These are phyloP conservation scores for Rhodotorula sp. DNA, from an alignment of 1,284 basidiomycete genomes.

Conservation along the genomic window DNA sequence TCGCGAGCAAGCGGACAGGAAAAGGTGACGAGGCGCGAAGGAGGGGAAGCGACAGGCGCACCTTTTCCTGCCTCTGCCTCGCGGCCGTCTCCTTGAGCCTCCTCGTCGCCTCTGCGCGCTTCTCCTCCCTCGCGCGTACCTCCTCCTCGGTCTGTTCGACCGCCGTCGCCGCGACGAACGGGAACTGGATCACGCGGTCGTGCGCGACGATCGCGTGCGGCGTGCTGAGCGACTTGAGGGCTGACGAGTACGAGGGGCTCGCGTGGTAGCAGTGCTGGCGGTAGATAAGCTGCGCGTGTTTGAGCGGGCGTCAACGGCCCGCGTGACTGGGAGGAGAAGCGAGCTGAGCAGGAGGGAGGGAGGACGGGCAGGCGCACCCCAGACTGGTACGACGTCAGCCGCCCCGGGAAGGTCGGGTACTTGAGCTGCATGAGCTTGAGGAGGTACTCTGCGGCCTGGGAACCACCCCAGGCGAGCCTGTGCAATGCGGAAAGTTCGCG, in stretches of 20 bases:
- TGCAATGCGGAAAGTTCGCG: neutral
- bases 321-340: slow-evolving; percentile 48
- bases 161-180: slow-evolving; percentile 57
- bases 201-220: slow-evolving; percentile 65
- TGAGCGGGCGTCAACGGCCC: neutral
- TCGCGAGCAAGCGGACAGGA: too few species aligned
- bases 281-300: slow-evolving; percentile 71
- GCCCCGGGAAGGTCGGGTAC: slow-evolving; percentile 79
- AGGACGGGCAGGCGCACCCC: slow-evolving; percentile 51
- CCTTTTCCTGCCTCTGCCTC: slow-evolving; percentile 78
- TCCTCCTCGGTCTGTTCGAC: slow-evolving; percentile 92
- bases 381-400: slow-evolving; percentile 59
- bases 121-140: slow-evolving; percentile 71
- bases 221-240: slow-evolving; percentile 64
- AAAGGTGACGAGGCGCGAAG: too few species aligned
- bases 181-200: slow-evolving; percentile 81
- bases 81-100: slow-evolving; percentile 92
- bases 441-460: slow-evolving; percentile 86
- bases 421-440: slow-evolving; percentile 92
- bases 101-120: slow-evolving; percentile 77
- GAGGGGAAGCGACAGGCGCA: neutral
- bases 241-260: slow-evolving; percentile 66
- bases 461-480: slow-evolving; percentile 91
- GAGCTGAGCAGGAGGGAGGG: neutral
- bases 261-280: slow-evolving; percentile 85